Evolutionary conservation across 1,139 yeast genomes (phyloP).

Genomic region (Hanseniaspora gamundiae): DNA sequence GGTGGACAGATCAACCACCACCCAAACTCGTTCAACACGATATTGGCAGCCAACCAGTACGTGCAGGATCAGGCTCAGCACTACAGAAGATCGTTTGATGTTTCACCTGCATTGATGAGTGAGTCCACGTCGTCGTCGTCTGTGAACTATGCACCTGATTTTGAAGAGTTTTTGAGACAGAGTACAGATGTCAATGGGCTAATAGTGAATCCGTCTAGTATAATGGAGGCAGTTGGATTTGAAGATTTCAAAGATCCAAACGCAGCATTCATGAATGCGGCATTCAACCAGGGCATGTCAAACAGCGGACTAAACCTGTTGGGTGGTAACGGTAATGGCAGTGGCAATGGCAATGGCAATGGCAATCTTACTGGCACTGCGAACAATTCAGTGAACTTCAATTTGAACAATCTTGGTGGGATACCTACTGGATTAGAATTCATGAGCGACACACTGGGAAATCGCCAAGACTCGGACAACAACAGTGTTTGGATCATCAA

Average conservation of each 20-base stretch:
- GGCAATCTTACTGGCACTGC: not conserved
- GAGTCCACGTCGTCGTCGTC: constrained; percentile 12
- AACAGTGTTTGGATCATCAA: constrained; percentile 8
- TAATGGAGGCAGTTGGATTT: constrained; percentile 24
- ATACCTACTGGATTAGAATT: not conserved
- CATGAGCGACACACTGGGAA: not conserved
- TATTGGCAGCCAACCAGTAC: not conserved
- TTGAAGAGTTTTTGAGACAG: constrained; percentile 23
- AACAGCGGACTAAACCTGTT: too few species aligned
- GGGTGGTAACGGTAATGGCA: too few species aligned
- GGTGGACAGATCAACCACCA: too few species aligned
- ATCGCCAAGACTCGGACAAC: constrained; percentile 5
- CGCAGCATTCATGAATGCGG: not conserved
- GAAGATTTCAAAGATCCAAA: constrained; percentile 8
- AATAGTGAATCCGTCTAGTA: constrained; percentile 21
- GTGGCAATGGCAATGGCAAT: not conserved
- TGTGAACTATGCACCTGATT: constrained; percentile 19
- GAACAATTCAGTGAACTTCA: too few species aligned
- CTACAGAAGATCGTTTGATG: not conserved
- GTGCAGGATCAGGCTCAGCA: not conserved
- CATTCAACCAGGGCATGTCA: too few species aligned
- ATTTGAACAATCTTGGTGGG: not conserved
- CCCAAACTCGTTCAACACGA: not conserved
- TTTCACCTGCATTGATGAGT: constrained; percentile 11
- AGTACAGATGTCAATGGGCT: constrained; percentile 21